A percentile compares a stretch with the other conserved stretches of the same genome.
Evolutionary conservation across 495 filamentous ascomycete genomes (phyloP).

Genomic region (Hypoxylon crocopeplum): DNA sequence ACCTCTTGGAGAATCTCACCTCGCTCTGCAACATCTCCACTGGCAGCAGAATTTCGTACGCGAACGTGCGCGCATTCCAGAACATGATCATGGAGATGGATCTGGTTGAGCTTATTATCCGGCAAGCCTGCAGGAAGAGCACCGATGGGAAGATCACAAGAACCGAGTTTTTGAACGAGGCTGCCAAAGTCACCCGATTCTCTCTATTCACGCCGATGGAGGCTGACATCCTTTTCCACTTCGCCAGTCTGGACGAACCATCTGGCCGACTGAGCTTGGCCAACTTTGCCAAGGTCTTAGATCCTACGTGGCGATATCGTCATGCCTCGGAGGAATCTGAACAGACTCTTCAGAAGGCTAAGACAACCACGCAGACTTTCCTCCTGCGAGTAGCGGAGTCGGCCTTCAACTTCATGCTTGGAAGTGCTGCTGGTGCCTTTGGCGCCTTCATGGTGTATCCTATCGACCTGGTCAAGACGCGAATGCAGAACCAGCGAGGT

Average conservation of each 20-base stretch:
- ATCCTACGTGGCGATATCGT: constrained; percentile 83
- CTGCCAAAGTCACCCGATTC: constrained; percentile 86
- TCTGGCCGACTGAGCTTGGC: constrained; percentile 80
- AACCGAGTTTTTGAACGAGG: constrained; percentile 94
- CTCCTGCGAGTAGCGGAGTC: constrained; percentile 74
- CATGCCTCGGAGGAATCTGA: constrained; percentile 49
- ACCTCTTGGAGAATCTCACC: constrained; percentile 90
- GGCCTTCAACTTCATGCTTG: constrained; percentile 86
- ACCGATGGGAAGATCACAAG: constrained; percentile 90
- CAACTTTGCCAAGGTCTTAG: constrained; percentile 94
- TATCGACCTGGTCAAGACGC: constrained; percentile 97
- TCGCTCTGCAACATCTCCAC: constrained; percentile 94
- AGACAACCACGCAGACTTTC: constrained; percentile 52
- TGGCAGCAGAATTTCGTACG: constrained; percentile 93
- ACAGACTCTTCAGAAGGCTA: constrained; percentile 48
- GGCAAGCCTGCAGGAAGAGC: constrained; percentile 83
- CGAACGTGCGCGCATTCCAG: constrained; percentile 95
- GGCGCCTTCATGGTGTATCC: constrained; percentile 99
- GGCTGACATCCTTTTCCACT: constrained; percentile 98
- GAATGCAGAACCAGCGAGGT: constrained; percentile 95
- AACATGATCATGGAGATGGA: constrained; percentile 98
- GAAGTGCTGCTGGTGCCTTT: constrained; percentile 91
- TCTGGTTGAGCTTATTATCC: constrained; percentile 88
- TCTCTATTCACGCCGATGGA: constrained; percentile 98
- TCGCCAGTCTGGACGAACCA: constrained; percentile 88